Base-by-base conservation (phyloP, 805 yeast genomes). In the Saccharomycopsis vini region DNA sequence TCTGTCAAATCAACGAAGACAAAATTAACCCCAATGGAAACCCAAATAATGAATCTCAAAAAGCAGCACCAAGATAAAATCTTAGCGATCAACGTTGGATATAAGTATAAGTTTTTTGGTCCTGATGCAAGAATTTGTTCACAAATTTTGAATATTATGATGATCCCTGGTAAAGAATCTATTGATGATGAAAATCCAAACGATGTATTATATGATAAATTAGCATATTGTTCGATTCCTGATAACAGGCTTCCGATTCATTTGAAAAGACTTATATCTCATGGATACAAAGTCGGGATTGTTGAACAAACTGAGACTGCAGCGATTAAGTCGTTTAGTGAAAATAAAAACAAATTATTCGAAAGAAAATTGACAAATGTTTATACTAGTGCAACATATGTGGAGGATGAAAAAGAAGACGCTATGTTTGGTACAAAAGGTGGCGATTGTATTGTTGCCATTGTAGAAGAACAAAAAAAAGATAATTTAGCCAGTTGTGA, bases 211-310 rank as follows among this genome's bases (percentile, higher is more conserved):
- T 75, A 72, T 54, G 72, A 72, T 40, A 71, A 73, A 44, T 79
- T 85, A 54, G 90, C 95, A 0, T 83, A 85, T 55, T 82, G 95
- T 49, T 79, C 92, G 5, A 82, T 92, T 28, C 97, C 97, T 1
- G 83, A 81, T 41, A 74, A 67, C 23, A 65, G 92, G 46, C 65
- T 92, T 12, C 82, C 82, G 52, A 69, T 82, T 24, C 90, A 90
- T 58, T 62, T 89, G 30, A 83, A 82, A 57, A 68, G 90, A 47
- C 63, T 90, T 15, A 67, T 92, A 3, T 73, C 72, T 32, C 67
- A 67, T 43, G 95, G 96, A 0, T 64, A 75, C 47, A 89, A 83
- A 57, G 86, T 92, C 3, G 97, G 94, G 0, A 76, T 92, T 2
- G 92, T 89, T 0, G 81, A 81, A 55, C 97, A 92, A 56, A 64